Percentiles rank a stretch among this genome's conserved stretches.
Conservation (phyloP, 768 basidiomycete genomes). For the Amanita rubescens region DNA sequence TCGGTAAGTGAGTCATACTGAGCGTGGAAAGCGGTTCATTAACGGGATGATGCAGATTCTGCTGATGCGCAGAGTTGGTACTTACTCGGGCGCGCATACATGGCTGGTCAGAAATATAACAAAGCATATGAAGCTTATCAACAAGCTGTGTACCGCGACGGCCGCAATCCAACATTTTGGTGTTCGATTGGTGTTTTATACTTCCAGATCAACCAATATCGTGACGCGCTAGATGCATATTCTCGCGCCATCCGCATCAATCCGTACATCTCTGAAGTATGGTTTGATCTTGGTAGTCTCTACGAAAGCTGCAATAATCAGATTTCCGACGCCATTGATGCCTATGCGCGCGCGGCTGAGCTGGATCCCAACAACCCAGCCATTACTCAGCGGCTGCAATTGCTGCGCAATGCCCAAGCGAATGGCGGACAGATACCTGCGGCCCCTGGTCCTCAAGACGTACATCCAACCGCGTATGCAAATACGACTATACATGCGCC, state of each 20-base stretch:
- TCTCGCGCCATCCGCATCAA: conserved; percentile 98
- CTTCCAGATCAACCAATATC: conserved; percentile 99
- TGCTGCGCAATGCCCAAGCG: conserved; percentile 74
- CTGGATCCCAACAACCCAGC: conserved; percentile 81
- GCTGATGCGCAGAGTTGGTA: conserved; percentile 99
- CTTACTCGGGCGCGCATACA: conserved; percentile 94
- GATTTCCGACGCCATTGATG: conserved; percentile 97
- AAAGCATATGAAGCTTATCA: conserved; percentile 99
- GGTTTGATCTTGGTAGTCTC: conserved; percentile 95
- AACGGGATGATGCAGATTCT: conserved; percentile 49
- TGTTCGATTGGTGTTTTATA: conserved; percentile 98
- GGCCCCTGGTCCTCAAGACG: conserved; percentile 90
- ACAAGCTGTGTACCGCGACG: conserved; percentile 98
- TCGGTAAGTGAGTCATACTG: conserved; percentile 48
- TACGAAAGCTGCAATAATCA: conserved; percentile 99
- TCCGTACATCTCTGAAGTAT: conserved; percentile 92
- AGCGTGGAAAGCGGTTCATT: background rate
- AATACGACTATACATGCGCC: conserved; percentile 67
- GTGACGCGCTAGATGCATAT: conserved; percentile 97
- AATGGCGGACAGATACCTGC: conserved; percentile 72
- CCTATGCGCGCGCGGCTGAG: conserved; percentile 91
- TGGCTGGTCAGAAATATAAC: conserved; percentile 98
- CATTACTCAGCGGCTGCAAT: conserved; percentile 72
- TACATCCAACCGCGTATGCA: conserved; percentile 92
- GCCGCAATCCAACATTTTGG: conserved; percentile 99